Conservation (phyloP, 1,284 basidiomycete genomes). For the Volvariella volvacea region DNA sequence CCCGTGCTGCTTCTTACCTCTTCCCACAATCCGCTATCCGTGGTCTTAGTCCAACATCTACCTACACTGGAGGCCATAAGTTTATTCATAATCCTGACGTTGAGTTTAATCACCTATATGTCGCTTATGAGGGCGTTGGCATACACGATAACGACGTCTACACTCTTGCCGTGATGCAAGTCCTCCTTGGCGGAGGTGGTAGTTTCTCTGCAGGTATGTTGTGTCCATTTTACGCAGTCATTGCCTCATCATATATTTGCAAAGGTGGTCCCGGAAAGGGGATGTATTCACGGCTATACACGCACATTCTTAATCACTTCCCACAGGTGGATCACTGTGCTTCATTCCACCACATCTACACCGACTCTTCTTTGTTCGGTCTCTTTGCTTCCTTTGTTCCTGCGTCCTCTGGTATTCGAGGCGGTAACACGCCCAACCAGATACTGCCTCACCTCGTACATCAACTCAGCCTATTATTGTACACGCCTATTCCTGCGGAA, state of each 20-base stretch:
- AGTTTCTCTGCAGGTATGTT: slow-evolving; percentile 84
- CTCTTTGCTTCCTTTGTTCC: slow-evolving; percentile 89
- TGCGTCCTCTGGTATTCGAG: slow-evolving; percentile 43
- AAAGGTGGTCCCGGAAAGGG: slow-evolving; percentile 94
- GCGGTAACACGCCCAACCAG: slow-evolving; percentile 58
- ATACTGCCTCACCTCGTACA: slow-evolving; percentile 85
- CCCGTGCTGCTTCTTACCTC: slow-evolving; percentile 69
- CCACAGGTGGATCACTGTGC: slow-evolving; percentile 94
- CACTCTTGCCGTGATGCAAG: slow-evolving; percentile 90
- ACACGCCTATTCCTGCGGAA: slow-evolving; percentile 53
- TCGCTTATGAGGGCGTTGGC: slow-evolving; percentile 89
- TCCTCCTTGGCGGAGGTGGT: slow-evolving; percentile 92
- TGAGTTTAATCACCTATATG: slow-evolving; percentile 91
- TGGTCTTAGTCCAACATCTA: slow-evolving; percentile 35
- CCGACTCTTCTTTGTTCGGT: slow-evolving; percentile 92
- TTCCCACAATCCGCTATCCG: slow-evolving; percentile 38
- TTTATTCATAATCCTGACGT: slow-evolving; percentile 65
- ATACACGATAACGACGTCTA: slow-evolving; percentile 95
- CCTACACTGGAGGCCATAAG: slow-evolving; percentile 82
- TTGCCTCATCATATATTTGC: slow-evolving; percentile 11
- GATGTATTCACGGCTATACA: slow-evolving; percentile 97
- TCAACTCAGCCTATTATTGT: slow-evolving; percentile 72
- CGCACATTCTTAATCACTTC: slow-evolving; percentile 95
- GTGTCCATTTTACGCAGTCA: slow-evolving; percentile 1
- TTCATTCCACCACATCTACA: slow-evolving; percentile 98